Evolutionary conservation across 495 filamentous ascomycete genomes (phyloP).

Genomic region (Lasiosphaeria miniovina): DNA sequence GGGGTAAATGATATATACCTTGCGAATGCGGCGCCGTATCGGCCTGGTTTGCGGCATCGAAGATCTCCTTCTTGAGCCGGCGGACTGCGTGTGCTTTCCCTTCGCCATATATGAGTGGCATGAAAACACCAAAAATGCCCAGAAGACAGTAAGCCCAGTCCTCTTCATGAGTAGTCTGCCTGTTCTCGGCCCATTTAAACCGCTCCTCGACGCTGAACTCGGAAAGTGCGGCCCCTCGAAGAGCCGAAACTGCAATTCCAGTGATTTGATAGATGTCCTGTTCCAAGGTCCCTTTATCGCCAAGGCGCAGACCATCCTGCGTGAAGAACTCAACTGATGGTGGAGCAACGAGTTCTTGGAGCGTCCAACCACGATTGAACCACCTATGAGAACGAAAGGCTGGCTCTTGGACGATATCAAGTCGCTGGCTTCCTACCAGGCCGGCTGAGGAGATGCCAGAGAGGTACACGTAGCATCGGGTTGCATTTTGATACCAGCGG

Average conservation of each 20-base stretch:
- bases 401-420: not conserved
- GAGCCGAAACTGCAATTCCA: constrained; percentile 8
- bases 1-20: too few species aligned
- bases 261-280: constrained; percentile 19
- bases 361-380: constrained; percentile 13
- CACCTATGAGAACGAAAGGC: not conserved
- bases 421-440: not conserved
- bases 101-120: constrained; percentile 7
- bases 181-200: constrained; percentile 20
- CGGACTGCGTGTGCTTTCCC: constrained; percentile 1
- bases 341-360: constrained; percentile 26
- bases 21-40: too few species aligned
- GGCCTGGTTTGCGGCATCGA: too few species aligned
- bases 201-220: constrained; percentile 18
- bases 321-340: constrained; percentile 25
- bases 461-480: constrained; percentile 31
- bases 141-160: constrained; percentile 23
- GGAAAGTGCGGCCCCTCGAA: constrained; percentile 1
- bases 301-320: constrained; percentile 14
- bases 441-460: constrained; percentile 18
- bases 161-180: constrained; percentile 19
- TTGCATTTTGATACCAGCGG: constrained; percentile 27
- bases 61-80: constrained; percentile 7
- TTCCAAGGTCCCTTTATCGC: constrained; percentile 19
- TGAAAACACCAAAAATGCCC: constrained; percentile 15